These are phyloP conservation scores for Cunninghamia lanceolata DNA, from an alignment of 75 land plant species.

Conservation along the genomic window DNA sequence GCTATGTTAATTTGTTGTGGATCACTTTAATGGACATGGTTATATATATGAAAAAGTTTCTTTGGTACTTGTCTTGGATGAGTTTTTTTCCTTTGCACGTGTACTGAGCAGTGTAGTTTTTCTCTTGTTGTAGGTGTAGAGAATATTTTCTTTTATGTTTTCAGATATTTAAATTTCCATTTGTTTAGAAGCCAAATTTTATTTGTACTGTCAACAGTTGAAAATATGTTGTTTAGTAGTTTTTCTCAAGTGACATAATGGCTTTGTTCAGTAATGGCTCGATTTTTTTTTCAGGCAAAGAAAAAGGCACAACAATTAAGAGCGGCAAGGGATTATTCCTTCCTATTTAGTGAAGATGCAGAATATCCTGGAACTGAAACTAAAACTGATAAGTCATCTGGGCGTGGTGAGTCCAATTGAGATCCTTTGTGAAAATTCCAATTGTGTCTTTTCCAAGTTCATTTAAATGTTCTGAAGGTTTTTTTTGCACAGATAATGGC, in stretches of 20 bases:
- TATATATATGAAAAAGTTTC: no score
- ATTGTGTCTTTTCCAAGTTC: not conserved
- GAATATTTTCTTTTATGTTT: not conserved
- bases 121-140: not conserved
- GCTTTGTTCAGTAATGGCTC: not conserved
- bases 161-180: not conserved
- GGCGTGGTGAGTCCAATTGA: not conserved
- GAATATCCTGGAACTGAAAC: conserved; percentile 32
- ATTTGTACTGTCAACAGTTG: no score
- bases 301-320: conserved; percentile 55
- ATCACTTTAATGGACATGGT: no score
- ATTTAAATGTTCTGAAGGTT: not conserved
- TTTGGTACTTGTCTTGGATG: no score
- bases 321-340: conserved; percentile 78
- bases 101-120: not conserved
- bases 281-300: conserved; percentile 31
- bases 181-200: no score
- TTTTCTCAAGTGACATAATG: no score
- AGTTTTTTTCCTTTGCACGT: no score
- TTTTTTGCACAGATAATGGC: not conserved
- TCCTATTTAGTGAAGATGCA: conserved; percentile 79
- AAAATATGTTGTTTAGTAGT: no score
- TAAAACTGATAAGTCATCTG: not conserved
- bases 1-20: no score
- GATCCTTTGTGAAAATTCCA: not conserved